Percentiles rank a stretch among this genome's conserved stretches.
phyloP scores from a whole-genome alignment of 305 asterid species.

The Ajuga reptans region DNA sequence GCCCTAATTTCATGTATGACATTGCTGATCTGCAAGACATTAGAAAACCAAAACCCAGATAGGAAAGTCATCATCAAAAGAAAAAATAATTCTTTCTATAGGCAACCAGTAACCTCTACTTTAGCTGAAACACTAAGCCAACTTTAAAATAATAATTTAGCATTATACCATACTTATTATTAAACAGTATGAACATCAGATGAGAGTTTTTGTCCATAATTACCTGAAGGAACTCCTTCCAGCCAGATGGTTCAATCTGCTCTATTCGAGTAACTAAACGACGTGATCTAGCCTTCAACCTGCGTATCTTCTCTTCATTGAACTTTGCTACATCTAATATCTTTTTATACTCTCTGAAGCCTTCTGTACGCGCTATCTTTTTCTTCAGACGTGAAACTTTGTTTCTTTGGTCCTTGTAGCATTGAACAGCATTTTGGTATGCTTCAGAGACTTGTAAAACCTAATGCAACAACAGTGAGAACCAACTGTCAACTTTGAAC shows the following conservation, averaged over 20 bases:
- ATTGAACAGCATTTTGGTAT: conserved; percentile 61
- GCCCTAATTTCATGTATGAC: conserved; percentile 94
- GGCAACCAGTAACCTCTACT: background rate
- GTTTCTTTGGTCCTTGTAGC: conserved; percentile 87
- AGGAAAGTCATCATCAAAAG: background rate
- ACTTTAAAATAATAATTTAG: background rate
- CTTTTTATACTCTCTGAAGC: conserved; percentile 87
- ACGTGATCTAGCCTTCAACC: conserved; percentile 71
- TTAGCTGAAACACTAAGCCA: conserved; percentile 2
- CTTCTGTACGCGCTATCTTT: conserved; percentile 76
- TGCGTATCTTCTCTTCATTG: conserved; percentile 79
- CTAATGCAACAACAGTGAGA: conserved; percentile 34
- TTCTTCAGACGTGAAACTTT: conserved; percentile 87
- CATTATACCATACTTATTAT: background rate
- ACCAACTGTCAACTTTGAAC: conserved; percentile 19
- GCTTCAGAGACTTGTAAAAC: conserved; percentile 57
- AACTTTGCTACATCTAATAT: conserved; percentile 71
- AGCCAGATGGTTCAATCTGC: conserved; percentile 98
- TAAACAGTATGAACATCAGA: background rate
- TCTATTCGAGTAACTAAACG: conserved; percentile 73
- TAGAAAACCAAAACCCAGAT: background rate
- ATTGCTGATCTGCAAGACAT: conserved; percentile 69
- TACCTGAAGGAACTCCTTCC: conserved; percentile 99
- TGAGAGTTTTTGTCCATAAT: background rate
- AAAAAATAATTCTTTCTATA: background rate